Evolutionary conservation across 2,329 filamentous ascomycete genomes (phyloP).

Genomic region (Oidium heveae): DNA sequence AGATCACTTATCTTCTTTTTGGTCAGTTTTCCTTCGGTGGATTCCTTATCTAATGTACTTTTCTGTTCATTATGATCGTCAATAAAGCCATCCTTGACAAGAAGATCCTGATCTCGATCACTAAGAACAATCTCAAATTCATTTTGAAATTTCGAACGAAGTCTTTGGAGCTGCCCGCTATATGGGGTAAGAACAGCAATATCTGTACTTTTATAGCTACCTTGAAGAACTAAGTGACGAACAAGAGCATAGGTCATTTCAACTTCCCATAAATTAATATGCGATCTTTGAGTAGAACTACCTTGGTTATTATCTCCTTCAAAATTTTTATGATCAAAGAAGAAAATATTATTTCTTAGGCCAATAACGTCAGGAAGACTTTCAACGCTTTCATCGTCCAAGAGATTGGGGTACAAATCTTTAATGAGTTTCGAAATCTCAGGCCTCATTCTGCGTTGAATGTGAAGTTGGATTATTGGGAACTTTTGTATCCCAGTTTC

Average conservation of each 20-base stretch:
- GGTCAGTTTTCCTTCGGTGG: too few relatives aligned
- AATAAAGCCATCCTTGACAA: background rate
- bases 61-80: background rate
- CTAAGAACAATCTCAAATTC: background rate
- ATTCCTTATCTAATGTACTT: background rate
- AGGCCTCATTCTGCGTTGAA: slow-evolving; percentile 12
- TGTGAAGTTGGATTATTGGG: slow-evolving; percentile 9
- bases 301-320: slow-evolving; percentile 2
- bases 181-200: slow-evolving; percentile 51
- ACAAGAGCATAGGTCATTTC: slow-evolving; percentile 37
- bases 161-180: slow-evolving; percentile 24
- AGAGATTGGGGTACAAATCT: slow-evolving; percentile 7
- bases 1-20: background rate
- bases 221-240: slow-evolving; percentile 38
- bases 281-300: slow-evolving; percentile 5
- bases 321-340: slow-evolving; percentile 8
- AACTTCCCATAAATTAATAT: slow-evolving; percentile 30
- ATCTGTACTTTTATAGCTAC: slow-evolving; percentile 28
- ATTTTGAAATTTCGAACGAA: slow-evolving; percentile 6
- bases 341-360: slow-evolving; percentile 9
- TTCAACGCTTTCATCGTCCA: slow-evolving; percentile 8
- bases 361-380: slow-evolving; percentile 9
- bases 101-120: background rate
- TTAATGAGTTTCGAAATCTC: slow-evolving; percentile 10
- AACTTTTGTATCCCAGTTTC: slow-evolving; percentile 3